These are phyloP conservation scores for Myxozyma vanderwaltii DNA, from an alignment of 805 yeast genomes.

Conservation along the genomic window DNA sequence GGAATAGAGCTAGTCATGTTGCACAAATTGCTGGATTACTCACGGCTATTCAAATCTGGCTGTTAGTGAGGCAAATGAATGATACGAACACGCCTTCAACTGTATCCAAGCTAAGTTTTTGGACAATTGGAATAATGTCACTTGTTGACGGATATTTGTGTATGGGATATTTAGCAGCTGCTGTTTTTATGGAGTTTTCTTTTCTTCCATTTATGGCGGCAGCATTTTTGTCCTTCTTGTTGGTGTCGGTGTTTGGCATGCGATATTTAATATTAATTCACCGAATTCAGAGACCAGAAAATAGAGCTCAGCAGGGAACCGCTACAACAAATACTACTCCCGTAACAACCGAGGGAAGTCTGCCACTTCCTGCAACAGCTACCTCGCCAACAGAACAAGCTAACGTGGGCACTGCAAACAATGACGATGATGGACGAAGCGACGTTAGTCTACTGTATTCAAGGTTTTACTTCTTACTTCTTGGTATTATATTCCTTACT, in stretches of 20 bases:
- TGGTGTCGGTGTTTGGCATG: slow-evolving; percentile 48
- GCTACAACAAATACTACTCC: slow-evolving; percentile 36
- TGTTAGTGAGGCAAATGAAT: slow-evolving; percentile 70
- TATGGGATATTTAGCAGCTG: slow-evolving; percentile 60
- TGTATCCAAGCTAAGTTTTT: slow-evolving; percentile 70
- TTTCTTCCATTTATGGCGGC: slow-evolving; percentile 70
- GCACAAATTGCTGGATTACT: slow-evolving; percentile 47
- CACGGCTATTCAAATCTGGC: slow-evolving; percentile 55
- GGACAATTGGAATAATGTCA: slow-evolving; percentile 64
- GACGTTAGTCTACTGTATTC: slow-evolving; percentile 60
- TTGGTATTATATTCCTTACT: slow-evolving; percentile 59
- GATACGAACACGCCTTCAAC: slow-evolving; percentile 77
- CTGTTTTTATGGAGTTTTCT: slow-evolving; percentile 56
- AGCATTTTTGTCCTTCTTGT: slow-evolving; percentile 66
- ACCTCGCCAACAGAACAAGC: slow-evolving; percentile 55
- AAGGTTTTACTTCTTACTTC: slow-evolving; percentile 55
- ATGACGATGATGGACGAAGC: slow-evolving; percentile 28
- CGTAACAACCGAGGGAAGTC: slow-evolving; percentile 34
- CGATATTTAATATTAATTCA: slow-evolving; percentile 69
- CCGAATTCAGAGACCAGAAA: slow-evolving; percentile 57
- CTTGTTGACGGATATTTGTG: slow-evolving; percentile 70
- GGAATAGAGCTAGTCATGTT: slow-evolving; percentile 44
- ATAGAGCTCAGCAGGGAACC: slow-evolving; percentile 30
- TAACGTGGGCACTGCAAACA: slow-evolving; percentile 10
- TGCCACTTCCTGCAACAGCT: slow-evolving; percentile 38